These are phyloP conservation scores for Scedosporium dehoogii DNA, from an alignment of 2,329 filamentous ascomycete genomes.

Conservation along the genomic window DNA sequence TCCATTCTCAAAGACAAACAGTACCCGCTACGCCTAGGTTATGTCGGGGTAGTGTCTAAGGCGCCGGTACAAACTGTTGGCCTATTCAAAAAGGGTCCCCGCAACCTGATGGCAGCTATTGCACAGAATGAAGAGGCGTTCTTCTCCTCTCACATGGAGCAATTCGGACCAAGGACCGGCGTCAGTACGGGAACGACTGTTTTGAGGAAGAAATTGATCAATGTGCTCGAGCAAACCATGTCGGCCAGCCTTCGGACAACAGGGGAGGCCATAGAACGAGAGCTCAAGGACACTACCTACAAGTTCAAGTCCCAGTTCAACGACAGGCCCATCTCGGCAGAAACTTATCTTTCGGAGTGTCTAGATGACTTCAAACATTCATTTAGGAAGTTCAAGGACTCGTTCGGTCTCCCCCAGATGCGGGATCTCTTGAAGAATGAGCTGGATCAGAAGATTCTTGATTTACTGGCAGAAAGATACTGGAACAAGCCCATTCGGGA, in stretches of 20 bases:
- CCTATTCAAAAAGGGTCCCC: conserved; percentile 74
- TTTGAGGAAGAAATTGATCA: conserved; percentile 91
- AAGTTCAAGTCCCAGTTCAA: conserved; percentile 99
- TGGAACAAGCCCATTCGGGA: conserved; percentile 96
- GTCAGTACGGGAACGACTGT: conserved; percentile 76
- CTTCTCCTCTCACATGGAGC: conserved; percentile 72
- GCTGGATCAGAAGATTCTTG: conserved; percentile 88
- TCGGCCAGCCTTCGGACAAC: conserved; percentile 82
- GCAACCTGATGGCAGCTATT: conserved; percentile 72
- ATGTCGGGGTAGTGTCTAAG: conserved; percentile 88
- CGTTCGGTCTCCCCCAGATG: conserved; percentile 83
- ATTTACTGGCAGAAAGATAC: conserved; percentile 84
- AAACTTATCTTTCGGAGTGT: conserved; percentile 92
- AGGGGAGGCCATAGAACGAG: conserved; percentile 84
- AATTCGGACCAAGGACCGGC: conserved; percentile 66
- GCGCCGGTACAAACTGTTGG: conserved; percentile 54
- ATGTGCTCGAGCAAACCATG: conserved; percentile 95
- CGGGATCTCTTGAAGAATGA: conserved; percentile 83
- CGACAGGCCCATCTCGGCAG: conserved; percentile 84
- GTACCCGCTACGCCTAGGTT: conserved; percentile 89
- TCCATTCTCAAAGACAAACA: conserved; percentile 79
- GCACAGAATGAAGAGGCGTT: conserved; percentile 79
- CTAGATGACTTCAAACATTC: conserved; percentile 95
- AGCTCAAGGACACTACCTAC: conserved; percentile 92
- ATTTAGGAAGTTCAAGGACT: conserved; percentile 86